Evolutionary conservation across 129 eudicot species (phyloP).

Genomic region (Scalesia atractyloides): DNA sequence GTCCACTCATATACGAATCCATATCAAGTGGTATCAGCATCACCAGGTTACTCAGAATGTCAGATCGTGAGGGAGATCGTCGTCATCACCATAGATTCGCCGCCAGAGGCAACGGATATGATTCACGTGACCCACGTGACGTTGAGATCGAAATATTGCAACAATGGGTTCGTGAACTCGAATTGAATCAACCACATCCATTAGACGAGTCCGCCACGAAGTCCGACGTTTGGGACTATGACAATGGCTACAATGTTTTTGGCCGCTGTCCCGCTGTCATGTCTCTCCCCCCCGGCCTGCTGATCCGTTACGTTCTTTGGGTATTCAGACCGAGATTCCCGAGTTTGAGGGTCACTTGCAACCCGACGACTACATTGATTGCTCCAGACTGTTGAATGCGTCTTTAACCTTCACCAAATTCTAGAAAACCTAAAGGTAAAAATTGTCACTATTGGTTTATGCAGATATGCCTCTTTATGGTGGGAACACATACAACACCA

Average conservation of each 20-base stretch:
- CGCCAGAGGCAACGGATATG: slow-evolving; percentile 17
- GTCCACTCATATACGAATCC: neutral
- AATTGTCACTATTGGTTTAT: no score
- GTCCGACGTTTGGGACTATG: neutral
- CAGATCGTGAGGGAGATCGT: neutral
- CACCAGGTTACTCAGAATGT: slow-evolving; percentile 5
- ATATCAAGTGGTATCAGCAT: slow-evolving; percentile 9
- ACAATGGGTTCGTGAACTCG: neutral
- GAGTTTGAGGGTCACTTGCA: no score
- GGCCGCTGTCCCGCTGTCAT: no score
- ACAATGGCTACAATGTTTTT: neutral
- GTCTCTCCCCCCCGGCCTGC: no score
- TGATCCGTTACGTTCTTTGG: no score
- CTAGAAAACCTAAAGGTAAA: no score
- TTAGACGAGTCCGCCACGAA: neutral
- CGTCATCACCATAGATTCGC: slow-evolving; percentile 10
- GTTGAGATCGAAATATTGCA: slow-evolving; percentile 6
- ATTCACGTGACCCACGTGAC: neutral
- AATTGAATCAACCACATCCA: neutral
- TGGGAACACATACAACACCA: no score
- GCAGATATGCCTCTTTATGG: no score
- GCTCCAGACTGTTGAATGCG: no score
- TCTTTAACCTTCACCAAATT: no score
- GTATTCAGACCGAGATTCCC: no score
- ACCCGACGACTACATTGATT: no score